phyloP scores from a whole-genome alignment of 345 rosid genomes.

The Arabis alpina region DNA sequence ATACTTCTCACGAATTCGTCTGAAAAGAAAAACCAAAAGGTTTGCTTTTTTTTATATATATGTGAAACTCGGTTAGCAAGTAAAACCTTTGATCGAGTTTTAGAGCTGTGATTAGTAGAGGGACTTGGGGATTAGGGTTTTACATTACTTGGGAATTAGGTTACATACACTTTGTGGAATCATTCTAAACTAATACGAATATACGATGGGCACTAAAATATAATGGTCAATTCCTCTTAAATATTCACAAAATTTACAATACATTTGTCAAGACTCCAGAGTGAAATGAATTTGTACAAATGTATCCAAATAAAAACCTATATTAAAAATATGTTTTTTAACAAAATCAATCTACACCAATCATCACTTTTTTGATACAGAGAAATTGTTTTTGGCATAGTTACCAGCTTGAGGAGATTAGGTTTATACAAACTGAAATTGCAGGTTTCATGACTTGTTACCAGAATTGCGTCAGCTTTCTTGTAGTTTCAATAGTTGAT shows the following conservation, averaged over 20 bases:
- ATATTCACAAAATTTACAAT: neutral
- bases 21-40: no score
- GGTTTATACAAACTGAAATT: neutral
- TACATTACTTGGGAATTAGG: no score
- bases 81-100: neutral
- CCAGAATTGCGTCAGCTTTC: constrained; percentile 1
- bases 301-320: neutral
- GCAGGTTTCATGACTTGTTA: constrained; percentile 21
- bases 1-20: neutral
- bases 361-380: neutral
- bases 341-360: neutral
- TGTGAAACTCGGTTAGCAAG: no score
- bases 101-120: neutral
- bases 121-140: neutral
- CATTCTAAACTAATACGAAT: no score
- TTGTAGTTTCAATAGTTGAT: constrained; percentile 4
- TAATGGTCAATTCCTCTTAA: neutral
- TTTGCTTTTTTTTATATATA: no score
- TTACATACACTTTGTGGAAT: no score
- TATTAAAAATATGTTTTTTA: neutral
- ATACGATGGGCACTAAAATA: neutral
- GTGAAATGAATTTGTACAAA: neutral
- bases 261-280: neutral
- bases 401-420: neutral
- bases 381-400: neutral